Evolutionary conservation across 2,329 filamentous ascomycete species (phyloP).

Genomic region (Escovopsis weberi): DNA sequence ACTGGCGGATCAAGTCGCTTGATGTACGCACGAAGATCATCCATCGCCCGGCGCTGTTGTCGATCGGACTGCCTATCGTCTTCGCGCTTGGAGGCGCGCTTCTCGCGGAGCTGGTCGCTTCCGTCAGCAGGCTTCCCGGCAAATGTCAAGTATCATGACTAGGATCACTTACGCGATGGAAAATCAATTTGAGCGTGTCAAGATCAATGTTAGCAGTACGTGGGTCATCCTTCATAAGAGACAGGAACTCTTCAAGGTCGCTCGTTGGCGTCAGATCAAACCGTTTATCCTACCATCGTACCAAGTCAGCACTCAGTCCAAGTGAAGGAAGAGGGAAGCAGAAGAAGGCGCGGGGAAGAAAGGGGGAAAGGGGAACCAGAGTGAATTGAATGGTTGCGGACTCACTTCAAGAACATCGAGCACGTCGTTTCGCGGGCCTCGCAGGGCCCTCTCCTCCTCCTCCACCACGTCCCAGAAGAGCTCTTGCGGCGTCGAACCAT

Average conservation of each 20-base stretch:
- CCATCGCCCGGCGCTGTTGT: conserved; percentile 69
- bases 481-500: conserved; percentile 74
- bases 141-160: background rate
- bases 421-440: conserved; percentile 67
- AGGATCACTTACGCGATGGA: conserved; percentile 49
- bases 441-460: conserved; percentile 79
- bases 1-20: conserved; percentile 85
- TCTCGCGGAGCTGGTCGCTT: conserved; percentile 56
- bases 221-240: conserved; percentile 69
- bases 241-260: conserved; percentile 74
- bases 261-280: conserved; percentile 83
- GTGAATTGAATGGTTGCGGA: conserved; percentile 5
- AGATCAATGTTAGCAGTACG: conserved; percentile 78
- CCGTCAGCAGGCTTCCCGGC: conserved; percentile 1
- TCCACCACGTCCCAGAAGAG: conserved; percentile 94
- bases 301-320: conserved; percentile 5
- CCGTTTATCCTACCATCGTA: conserved; percentile 56
- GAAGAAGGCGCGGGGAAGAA: background rate
- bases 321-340: background rate
- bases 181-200: conserved; percentile 67
- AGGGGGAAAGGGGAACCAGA: background rate
- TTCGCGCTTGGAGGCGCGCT: conserved; percentile 66
- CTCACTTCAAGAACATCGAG: conserved; percentile 78
- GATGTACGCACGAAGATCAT: conserved; percentile 70
- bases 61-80: conserved; percentile 78